phyloP scores from a whole-genome alignment of 2,329 filamentous ascomycete species.

The Aspergillus luchuensis region DNA sequence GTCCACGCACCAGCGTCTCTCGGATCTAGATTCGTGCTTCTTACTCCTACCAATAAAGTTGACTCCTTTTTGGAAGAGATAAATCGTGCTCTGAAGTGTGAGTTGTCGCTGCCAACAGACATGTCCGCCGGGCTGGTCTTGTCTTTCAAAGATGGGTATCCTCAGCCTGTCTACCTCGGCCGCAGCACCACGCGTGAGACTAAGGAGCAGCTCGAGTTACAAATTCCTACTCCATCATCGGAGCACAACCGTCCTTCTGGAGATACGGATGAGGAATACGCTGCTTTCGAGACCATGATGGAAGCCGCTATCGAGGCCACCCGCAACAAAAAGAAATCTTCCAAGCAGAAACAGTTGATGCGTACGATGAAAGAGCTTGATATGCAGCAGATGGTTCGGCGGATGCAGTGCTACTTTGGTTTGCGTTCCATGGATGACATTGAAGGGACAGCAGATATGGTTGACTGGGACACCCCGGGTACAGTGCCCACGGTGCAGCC shows the following conservation, averaged over 20 bases:
- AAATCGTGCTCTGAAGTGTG: constrained; percentile 56
- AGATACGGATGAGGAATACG: constrained; percentile 15
- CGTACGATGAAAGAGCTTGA: constrained; percentile 54
- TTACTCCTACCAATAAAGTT: constrained; percentile 70
- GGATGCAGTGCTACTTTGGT: constrained; percentile 71
- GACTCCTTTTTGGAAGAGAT: constrained; percentile 64
- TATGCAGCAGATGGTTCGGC: constrained; percentile 60
- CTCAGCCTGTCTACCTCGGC: constrained; percentile 69
- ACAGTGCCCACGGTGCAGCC: constrained; percentile 27
- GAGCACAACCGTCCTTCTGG: neutral
- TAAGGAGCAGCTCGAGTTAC: constrained; percentile 39
- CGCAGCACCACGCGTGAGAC: constrained; percentile 52
- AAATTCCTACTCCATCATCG: constrained; percentile 30
- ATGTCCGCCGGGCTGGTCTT: constrained; percentile 60
- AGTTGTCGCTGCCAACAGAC: constrained; percentile 61
- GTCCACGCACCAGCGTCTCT: constrained; percentile 56
- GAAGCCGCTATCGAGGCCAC: constrained; percentile 53
- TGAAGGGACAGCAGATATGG: constrained; percentile 12
- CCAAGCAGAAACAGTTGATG: constrained; percentile 52
- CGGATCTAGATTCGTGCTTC: constrained; percentile 59
- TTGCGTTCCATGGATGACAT: constrained; percentile 52
- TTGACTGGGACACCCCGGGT: constrained; percentile 17
- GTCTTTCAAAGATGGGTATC: constrained; percentile 62
- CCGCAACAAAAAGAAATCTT: constrained; percentile 53
- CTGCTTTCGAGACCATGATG: constrained; percentile 50